Evolutionary conservation across 2,329 filamentous ascomycete genomes (phyloP), one percentile per base, ranked within the genome.

Genomic region (Stagonosporopsis tanaceti): DNA sequence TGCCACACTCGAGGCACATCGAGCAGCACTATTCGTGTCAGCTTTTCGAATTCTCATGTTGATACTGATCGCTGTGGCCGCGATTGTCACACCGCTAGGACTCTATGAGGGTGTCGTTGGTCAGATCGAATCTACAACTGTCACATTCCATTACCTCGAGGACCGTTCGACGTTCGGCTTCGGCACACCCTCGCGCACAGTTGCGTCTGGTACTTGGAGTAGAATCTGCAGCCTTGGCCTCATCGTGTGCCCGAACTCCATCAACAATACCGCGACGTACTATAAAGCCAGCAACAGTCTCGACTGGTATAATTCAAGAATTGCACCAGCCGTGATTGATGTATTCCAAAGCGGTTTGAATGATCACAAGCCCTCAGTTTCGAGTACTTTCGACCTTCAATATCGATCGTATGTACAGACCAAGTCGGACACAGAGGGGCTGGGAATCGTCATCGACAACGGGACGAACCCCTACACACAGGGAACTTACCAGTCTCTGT

Each of bases 21-120:
- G 22, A 62, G 76, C 34, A 48, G 24, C 50, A 71, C 15, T 68
- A 62, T 5, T 69, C 62, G 55, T 34, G 72, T 40, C 64, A 60
- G 15, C 48, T 32, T 50, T 53, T 22, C 41, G 44, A 7, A 57
- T 51, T 1, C 59, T 57, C 41, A 54, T 51, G 50, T 50, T 75
- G 27, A 74, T 17, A 50, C 81, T 9, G 30, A 67, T 78, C 3
- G 71, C 77, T 0, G 55, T 82, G 14, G 74, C 81, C 2, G 76
- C 79, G n/a, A 71, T 82, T 5, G 67, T 82, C 3, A 82, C 80
- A 0, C 81, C 81, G 0, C 66, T 83, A 4, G 81, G 81, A 2
- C 67, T 83, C 0, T 78, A 78, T 44, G 76, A 82, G n/a, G 64
- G 69, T 4, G 60, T 81, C 32, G 68, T 68, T 1, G 46, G 51